Percentiles rank a stretch among this genome's conserved stretches.
Evolutionary conservation across 192 early-diverging fungal genomes (phyloP).

Genomic region (Coemansia sp.): DNA sequence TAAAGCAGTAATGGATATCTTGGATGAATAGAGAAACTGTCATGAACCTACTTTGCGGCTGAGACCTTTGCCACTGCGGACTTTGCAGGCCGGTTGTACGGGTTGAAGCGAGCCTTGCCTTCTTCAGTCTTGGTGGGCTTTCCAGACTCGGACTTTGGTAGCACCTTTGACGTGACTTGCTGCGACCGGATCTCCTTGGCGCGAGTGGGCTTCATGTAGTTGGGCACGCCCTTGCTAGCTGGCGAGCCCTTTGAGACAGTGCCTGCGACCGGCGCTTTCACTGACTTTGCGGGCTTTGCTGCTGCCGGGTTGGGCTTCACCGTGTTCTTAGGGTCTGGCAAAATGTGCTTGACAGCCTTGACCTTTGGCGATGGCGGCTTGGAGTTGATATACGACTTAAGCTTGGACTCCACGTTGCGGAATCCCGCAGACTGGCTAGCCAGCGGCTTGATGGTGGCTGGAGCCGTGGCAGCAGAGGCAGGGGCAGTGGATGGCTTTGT

Average conservation of each 20-base stretch:
- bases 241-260: background rate
- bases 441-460: background rate
- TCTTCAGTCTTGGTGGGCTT: background rate
- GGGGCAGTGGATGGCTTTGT: background rate
- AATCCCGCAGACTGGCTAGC: conserved; percentile 2
- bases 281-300: background rate
- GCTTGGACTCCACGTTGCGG: conserved; percentile 44
- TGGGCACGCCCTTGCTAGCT: conserved; percentile 14
- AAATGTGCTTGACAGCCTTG: conserved; percentile 15
- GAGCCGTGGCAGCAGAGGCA: background rate
- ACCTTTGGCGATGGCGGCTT: conserved; percentile 21
- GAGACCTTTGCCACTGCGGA: conserved; percentile 11
- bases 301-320: conserved; percentile 1
- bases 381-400: conserved; percentile 43
- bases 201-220: conserved; percentile 40
- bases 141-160: background rate
- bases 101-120: conserved; percentile 24
- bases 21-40: background rate
- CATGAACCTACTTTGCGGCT: conserved; percentile 10
- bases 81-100: conserved; percentile 25
- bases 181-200: conserved; percentile 35
- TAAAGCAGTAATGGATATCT: background rate
- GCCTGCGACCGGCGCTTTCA: background rate
- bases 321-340: background rate
- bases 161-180: background rate